Conservation (phyloP, 345 rosid genomes). For the Gossypioides kirkii region DNA sequence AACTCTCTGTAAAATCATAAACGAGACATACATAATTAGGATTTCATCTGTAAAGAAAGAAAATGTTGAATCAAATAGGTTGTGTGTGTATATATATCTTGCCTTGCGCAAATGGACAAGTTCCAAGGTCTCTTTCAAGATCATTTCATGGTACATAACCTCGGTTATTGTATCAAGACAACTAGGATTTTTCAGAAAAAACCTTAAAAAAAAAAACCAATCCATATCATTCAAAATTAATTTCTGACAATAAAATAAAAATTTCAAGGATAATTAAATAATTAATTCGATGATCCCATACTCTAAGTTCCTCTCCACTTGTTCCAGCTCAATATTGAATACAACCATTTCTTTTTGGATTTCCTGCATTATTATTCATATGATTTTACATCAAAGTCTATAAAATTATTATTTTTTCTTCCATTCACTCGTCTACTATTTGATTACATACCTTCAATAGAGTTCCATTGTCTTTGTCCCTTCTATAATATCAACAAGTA, state of each 20-base stretch:
- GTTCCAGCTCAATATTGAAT: neutral
- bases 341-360: neutral
- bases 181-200: neutral
- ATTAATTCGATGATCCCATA: neutral
- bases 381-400: neutral
- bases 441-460: neutral
- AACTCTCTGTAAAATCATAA: neutral
- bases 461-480: neutral
- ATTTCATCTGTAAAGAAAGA: neutral
- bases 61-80: neutral
- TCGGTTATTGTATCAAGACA: neutral
- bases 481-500: neutral
- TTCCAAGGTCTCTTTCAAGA: constrained; percentile 10
- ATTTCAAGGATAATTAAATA: neutral
- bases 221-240: neutral
- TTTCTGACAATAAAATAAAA: neutral
- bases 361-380: neutral
- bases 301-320: constrained; percentile 10
- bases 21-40: neutral
- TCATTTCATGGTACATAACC: neutral
- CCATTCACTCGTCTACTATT: neutral
- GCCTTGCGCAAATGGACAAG: constrained; percentile 5
- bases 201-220: too few species aligned
- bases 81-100: neutral
- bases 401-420: too few species aligned